Percentiles rank a stretch among this genome's conserved stretches.
phyloP scores from a whole-genome alignment of 495 filamentous ascomycete species.

The Cercophora samala region DNA sequence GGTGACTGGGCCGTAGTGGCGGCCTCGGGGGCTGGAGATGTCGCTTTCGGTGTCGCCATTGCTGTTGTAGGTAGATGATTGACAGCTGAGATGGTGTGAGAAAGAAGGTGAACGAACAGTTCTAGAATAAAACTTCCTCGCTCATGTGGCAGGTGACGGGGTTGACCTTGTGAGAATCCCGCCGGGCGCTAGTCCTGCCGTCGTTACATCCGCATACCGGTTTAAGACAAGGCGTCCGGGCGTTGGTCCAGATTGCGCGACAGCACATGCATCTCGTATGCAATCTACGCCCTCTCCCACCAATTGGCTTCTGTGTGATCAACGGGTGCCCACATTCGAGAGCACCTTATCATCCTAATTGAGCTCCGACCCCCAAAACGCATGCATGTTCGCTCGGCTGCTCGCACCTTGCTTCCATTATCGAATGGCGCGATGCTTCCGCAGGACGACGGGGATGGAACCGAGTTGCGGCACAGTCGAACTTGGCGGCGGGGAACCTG shows the following conservation, averaged over 20 bases:
- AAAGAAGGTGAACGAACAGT: background rate
- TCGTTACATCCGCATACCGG: slow-evolving; percentile 1
- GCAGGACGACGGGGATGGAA: background rate
- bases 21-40: background rate
- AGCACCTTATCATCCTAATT: background rate
- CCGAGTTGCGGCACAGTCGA: background rate
- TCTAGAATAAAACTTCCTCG: slow-evolving; percentile 3
- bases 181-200: background rate
- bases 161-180: background rate
- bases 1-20: background rate
- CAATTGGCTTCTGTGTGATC: background rate
- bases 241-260: background rate
- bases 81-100: background rate
- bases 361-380: background rate
- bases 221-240: background rate
- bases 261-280: background rate
- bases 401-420: background rate
- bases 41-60: background rate
- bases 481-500: slow-evolving; percentile 5
- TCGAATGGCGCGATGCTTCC: slow-evolving; percentile 7
- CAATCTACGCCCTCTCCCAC: background rate
- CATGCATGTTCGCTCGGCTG: background rate
- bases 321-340: background rate
- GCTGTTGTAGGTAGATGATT: background rate
- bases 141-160: background rate